Conservation (phyloP, 305 asterid genomes). For the Withania somnifera region DNA sequence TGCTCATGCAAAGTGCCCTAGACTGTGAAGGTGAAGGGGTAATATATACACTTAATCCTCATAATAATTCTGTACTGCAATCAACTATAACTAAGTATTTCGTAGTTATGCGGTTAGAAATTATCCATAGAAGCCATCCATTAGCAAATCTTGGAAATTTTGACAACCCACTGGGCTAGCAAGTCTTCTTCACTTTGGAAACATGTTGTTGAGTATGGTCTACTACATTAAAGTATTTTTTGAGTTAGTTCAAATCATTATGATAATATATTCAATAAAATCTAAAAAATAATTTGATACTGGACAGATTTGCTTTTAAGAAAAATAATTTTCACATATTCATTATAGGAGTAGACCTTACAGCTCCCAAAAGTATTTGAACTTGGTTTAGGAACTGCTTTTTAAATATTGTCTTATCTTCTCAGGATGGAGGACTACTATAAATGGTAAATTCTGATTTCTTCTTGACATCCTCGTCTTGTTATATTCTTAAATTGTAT, state of each 20-base stretch:
- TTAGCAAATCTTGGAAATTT: neutral
- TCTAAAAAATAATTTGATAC: neutral
- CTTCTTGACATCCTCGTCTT: neutral
- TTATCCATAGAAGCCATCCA: neutral
- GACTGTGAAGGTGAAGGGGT: conserved; percentile 63
- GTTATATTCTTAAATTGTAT: neutral
- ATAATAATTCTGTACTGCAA: neutral
- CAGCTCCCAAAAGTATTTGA: neutral
- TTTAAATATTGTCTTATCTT: neutral
- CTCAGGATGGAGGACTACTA: neutral
- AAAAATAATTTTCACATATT: neutral
- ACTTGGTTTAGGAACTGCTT: neutral
- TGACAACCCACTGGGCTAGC: too few relatives aligned
- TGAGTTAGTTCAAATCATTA: neutral
- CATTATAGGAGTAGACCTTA: neutral
- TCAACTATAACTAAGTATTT: neutral
- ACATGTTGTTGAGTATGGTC: neutral
- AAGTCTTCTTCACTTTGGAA: neutral
- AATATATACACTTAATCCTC: conserved; percentile 1
- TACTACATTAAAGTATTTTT: neutral
- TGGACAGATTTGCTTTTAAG: neutral
- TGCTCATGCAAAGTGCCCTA: conserved; percentile 56
- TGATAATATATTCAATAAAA: neutral
- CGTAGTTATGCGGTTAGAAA: neutral
- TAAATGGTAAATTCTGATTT: neutral